Conservation (phyloP, 345 rosid genomes). For the Noccaea caerulescens region DNA sequence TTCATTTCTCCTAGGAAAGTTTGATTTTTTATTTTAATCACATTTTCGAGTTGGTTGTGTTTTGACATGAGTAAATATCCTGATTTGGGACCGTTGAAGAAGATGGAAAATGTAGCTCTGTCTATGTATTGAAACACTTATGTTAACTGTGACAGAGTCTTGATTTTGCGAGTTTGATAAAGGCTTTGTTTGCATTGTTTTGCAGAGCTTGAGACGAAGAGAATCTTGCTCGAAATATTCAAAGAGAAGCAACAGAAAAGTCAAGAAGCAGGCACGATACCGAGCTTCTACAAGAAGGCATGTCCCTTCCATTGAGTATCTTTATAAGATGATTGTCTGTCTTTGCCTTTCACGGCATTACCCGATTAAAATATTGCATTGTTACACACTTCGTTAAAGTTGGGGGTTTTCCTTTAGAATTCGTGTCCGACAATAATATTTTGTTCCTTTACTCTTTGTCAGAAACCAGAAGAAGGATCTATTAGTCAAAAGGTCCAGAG, state of each 20-base stretch:
- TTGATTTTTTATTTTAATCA: background rate
- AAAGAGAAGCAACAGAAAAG: slow-evolving; percentile 95
- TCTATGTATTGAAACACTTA: slow-evolving; percentile 12
- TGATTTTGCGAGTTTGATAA: slow-evolving; percentile 23
- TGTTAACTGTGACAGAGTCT: slow-evolving; percentile 9
- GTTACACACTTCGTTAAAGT: background rate
- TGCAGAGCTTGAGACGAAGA: slow-evolving; percentile 96
- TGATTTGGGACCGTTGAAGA: slow-evolving; percentile 9
- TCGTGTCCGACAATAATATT: slow-evolving; percentile 1
- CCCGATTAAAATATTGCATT: background rate
- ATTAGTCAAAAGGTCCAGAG: slow-evolving; percentile 92
- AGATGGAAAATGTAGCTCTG: background rate
- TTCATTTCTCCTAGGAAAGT: slow-evolving; percentile 4
- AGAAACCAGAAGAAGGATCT: slow-evolving; percentile 99
- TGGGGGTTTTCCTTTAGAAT: slow-evolving; percentile 1
- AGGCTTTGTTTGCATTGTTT: slow-evolving; percentile 12
- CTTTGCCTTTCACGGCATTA: background rate
- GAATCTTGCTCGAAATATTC: slow-evolving; percentile 96
- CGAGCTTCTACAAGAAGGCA: slow-evolving; percentile 97
- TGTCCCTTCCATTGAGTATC: slow-evolving; percentile 37
- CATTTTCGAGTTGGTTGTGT: slow-evolving; percentile 25
- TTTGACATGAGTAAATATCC: slow-evolving; percentile 9
- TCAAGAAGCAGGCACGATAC: slow-evolving; percentile 86
- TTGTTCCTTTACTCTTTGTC: slow-evolving; percentile 42
- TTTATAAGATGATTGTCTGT: slow-evolving; percentile 21